Conservation (phyloP, 2,329 filamentous ascomycete genomes). For the Bipolaris sorokiniana region DNA sequence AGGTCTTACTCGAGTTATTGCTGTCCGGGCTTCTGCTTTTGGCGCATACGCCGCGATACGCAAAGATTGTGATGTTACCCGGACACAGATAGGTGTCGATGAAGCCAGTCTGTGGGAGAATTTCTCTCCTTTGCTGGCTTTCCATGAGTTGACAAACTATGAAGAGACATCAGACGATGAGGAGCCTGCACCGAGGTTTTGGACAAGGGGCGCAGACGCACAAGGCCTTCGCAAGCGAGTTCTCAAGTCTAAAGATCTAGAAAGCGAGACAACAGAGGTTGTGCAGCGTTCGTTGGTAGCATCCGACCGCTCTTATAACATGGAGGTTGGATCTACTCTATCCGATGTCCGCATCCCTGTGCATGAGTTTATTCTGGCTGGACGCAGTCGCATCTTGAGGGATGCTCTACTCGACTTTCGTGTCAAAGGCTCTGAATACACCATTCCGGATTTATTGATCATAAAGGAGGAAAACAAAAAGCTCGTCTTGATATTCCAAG, state of each 20-base stretch:
- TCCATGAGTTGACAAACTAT: constrained; percentile 63
- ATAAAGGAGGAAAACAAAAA: constrained; percentile 62
- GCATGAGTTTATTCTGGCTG: constrained; percentile 80
- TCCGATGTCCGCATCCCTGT: constrained; percentile 77
- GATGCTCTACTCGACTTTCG: constrained; percentile 64
- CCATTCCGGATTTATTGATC: constrained; percentile 65
- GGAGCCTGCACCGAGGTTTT: constrained; percentile 55
- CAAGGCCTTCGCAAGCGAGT: constrained; percentile 62
- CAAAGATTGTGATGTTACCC: constrained; percentile 81
- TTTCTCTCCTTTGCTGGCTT: constrained; percentile 70
- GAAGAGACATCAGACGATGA: constrained; percentile 53
- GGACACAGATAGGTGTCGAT: constrained; percentile 70
- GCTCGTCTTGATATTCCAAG: constrained; percentile 68
- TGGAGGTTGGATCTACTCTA: constrained; percentile 59
- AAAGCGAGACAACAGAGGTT: constrained; percentile 64
- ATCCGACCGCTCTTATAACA: constrained; percentile 53
- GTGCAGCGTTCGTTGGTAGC: constrained; percentile 40
- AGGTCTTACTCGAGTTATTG: constrained; percentile 81
- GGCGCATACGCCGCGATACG: constrained; percentile 89
- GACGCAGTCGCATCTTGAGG: constrained; percentile 70
- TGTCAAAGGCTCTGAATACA: constrained; percentile 61
- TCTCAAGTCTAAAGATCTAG: constrained; percentile 69
- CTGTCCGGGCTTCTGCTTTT: constrained; percentile 85
- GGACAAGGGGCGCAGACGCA: constrained; percentile 56
- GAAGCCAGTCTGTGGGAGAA: constrained; percentile 76